Percentiles rank a stretch among this genome's conserved stretches.
phyloP scores from a whole-genome alignment of 192 early-diverging fungal species.

The Polychytrium aggregatum region DNA sequence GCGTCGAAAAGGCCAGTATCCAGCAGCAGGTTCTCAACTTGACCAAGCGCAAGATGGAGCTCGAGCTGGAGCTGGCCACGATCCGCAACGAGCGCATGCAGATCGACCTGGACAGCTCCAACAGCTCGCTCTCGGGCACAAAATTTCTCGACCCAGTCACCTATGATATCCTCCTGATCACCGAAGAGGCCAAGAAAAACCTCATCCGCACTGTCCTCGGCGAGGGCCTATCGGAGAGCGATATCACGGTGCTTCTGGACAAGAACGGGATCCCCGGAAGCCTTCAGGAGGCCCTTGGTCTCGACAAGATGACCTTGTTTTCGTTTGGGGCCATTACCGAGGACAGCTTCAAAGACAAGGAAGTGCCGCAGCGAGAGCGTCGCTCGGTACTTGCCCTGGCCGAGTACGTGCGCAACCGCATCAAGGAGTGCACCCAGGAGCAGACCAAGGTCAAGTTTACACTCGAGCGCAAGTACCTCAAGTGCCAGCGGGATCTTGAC shows the following conservation, averaged over 20 bases:
- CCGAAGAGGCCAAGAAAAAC: conserved; percentile 14
- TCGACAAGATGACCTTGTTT: conserved; percentile 22
- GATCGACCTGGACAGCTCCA: conserved; percentile 21
- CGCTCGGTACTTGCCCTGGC: conserved; percentile 33
- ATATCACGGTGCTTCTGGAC: conserved; percentile 19
- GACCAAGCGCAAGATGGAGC: conserved; percentile 20
- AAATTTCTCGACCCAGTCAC: conserved; percentile 27
- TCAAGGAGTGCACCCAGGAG: conserved; percentile 40
- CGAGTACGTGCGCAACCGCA: conserved; percentile 37
- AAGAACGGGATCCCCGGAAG: conserved; percentile 37
- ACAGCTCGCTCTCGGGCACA: conserved; percentile 3
- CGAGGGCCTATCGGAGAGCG: conserved; percentile 16
- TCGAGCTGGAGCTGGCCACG: conserved; percentile 21
- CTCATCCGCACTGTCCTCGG: conserved; percentile 31
- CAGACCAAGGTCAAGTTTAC: conserved; percentile 35
- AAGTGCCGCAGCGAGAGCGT: conserved; percentile 28
- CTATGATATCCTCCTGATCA: conserved; percentile 23
- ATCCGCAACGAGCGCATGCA: conserved; percentile 21
- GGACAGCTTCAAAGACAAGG: conserved; percentile 16
- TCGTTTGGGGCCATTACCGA: conserved; percentile 29
- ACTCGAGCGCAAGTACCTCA: conserved; percentile 38
- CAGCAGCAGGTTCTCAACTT: conserved; percentile 12
- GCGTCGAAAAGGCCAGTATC: conserved; percentile 16
- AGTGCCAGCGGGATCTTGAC: conserved; percentile 26
- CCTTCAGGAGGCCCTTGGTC: conserved; percentile 19